Conservation (phyloP, 1,284 basidiomycete species). For the Malassezia sympodialis region DNA sequence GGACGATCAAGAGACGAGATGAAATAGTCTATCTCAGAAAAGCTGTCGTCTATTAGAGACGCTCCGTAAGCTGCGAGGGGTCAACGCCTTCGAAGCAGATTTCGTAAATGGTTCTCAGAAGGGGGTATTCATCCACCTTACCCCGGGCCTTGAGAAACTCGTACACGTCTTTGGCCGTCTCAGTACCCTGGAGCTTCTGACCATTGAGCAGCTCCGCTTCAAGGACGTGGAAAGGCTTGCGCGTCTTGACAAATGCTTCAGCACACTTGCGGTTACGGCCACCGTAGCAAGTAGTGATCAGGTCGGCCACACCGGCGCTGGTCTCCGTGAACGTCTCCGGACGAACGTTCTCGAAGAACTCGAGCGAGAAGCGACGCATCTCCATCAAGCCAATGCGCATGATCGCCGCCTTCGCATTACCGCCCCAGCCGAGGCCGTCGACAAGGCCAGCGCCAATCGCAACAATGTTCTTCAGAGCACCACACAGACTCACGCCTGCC, state of each 20-base stretch:
- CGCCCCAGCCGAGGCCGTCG: conserved; percentile 55
- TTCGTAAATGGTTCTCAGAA: conserved; percentile 52
- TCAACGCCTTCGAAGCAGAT: conserved; percentile 45
- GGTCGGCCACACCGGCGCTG: conserved; percentile 54
- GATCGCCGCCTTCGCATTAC: conserved; percentile 57
- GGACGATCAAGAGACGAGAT: not conserved
- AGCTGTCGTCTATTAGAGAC: conserved; percentile 17
- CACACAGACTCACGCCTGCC: conserved; percentile 55
- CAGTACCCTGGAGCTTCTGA: conserved; percentile 55
- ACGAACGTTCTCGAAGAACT: conserved; percentile 55
- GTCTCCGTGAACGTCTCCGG: conserved; percentile 54
- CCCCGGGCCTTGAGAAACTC: conserved; percentile 52
- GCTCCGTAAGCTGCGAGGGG: conserved; percentile 49
- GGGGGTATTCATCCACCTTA: conserved; percentile 53
- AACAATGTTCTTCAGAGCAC: conserved; percentile 56
- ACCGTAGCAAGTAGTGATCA: conserved; percentile 55
- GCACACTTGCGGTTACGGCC: conserved; percentile 54
- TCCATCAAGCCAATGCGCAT: conserved; percentile 53
- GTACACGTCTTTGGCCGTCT: conserved; percentile 53
- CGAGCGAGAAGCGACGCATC: conserved; percentile 51
- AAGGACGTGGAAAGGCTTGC: conserved; percentile 54
- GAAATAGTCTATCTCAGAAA: too few species aligned
- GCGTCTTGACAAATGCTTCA: conserved; percentile 53
- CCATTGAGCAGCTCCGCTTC: conserved; percentile 56
- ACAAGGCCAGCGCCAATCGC: conserved; percentile 55